Evolutionary conservation across 2,329 filamentous ascomycete species (phyloP).

Genomic region (Sporothrix globosa): DNA sequence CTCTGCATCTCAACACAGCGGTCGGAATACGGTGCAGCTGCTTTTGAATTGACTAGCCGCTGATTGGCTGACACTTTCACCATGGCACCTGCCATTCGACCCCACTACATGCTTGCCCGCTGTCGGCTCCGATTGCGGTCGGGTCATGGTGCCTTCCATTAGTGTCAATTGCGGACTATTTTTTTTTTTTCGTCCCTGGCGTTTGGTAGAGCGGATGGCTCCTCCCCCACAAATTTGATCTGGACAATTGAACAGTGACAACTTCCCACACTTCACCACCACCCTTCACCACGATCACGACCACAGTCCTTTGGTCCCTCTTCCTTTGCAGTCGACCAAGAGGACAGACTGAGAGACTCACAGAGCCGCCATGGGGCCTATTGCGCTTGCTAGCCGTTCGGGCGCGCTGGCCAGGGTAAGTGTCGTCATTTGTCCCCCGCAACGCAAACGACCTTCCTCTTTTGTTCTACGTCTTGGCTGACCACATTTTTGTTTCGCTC

Average conservation of each 20-base stretch:
- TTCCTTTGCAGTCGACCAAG: not conserved
- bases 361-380: constrained; percentile 51
- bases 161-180: constrained; percentile 16
- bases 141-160: constrained; percentile 24
- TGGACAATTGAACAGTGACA: not conserved
- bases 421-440: constrained; percentile 10
- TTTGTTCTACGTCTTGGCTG: not conserved
- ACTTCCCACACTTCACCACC: not conserved
- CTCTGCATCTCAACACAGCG: not conserved
- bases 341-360: constrained; percentile 28
- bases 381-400: constrained; percentile 55
- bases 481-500: not conserved
- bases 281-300: not conserved
- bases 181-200: constrained; percentile 27
- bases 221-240: constrained; percentile 29
- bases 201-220: constrained; percentile 14
- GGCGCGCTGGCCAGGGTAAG: constrained; percentile 54
- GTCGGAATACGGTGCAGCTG: not conserved
- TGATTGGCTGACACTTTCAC: constrained; percentile 35
- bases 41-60: constrained; percentile 31
- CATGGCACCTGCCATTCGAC: constrained; percentile 15
- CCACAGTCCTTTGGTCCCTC: constrained; percentile 3
- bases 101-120: constrained; percentile 8
- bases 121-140: constrained; percentile 34
- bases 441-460: constrained; percentile 29